Evolutionary conservation across 768 basidiomycete species (phyloP).

Genomic region (Psilocybe subaeruginosa): DNA sequence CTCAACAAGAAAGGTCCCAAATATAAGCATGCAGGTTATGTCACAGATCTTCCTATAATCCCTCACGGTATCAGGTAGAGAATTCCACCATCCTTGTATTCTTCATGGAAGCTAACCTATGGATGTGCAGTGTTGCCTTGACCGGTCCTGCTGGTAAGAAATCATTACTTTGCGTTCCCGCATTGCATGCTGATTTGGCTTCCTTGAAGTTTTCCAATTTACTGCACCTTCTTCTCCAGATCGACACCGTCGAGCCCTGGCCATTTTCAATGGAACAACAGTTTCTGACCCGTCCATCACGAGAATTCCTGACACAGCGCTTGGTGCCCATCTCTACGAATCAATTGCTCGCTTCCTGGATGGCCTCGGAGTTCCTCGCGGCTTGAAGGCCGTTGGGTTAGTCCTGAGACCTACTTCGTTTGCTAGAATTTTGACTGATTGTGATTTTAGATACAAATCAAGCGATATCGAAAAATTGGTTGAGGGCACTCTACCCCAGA

Average conservation of each 20-base stretch:
- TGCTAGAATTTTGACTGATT: neutral
- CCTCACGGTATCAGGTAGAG: conserved; percentile 84
- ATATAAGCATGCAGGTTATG: conserved; percentile 90
- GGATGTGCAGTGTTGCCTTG: conserved; percentile 66
- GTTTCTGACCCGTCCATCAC: conserved; percentile 70
- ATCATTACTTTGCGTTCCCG: neutral
- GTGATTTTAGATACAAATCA: conserved; percentile 53
- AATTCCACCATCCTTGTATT: neutral
- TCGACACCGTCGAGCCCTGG: conserved; percentile 87
- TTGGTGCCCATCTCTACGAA: conserved; percentile 82
- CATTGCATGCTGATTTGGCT: neutral
- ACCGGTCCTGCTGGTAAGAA: conserved; percentile 80
- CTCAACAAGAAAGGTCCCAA: conserved; percentile 94
- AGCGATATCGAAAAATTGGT: conserved; percentile 77
- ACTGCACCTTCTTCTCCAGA: conserved; percentile 93
- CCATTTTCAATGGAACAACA: conserved; percentile 75
- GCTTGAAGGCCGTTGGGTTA: conserved; percentile 77
- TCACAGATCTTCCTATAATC: conserved; percentile 85
- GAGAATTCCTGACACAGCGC: conserved; percentile 75
- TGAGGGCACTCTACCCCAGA: conserved; percentile 90
- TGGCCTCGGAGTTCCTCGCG: conserved; percentile 81
- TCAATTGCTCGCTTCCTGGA: conserved; percentile 90
- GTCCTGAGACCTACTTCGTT: conserved; percentile 11
- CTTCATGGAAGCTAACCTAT: neutral
- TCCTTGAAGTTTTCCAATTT: conserved; percentile 79